A percentile compares a stretch with the other conserved stretches of the same genome.
Conservation (phyloP, 2,329 filamentous ascomycete genomes). For the Aurifilum marmelostoma region DNA sequence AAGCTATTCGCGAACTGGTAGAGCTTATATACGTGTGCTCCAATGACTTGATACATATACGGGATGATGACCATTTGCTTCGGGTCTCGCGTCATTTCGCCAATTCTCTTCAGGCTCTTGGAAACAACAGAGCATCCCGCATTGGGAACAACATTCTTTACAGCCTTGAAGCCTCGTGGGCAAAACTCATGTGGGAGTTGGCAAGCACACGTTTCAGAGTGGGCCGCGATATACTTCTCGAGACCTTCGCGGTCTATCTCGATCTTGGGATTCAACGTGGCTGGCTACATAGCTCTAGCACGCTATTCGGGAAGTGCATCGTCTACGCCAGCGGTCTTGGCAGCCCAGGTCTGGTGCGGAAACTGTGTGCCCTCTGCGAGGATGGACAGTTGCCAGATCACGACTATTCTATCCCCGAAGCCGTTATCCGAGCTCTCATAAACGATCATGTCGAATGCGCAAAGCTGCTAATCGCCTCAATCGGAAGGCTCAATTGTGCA, state of each 20-base stretch:
- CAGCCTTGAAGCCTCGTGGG: neutral
- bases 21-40: neutral
- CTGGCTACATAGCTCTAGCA: neutral
- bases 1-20: neutral
- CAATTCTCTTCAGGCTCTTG: neutral
- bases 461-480: neutral
- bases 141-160: neutral
- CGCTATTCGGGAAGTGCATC: neutral
- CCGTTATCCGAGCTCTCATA: neutral
- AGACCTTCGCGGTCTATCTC: neutral
- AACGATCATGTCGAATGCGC: neutral
- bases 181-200: neutral
- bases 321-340: neutral
- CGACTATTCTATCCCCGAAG: fast-evolving
- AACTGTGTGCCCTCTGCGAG: neutral
- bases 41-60: neutral
- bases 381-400: neutral
- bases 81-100: neutral
- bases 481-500: neutral
- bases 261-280: neutral
- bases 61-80: neutral
- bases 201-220: too few relatives aligned
- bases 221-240: too few relatives aligned
- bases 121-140: neutral
- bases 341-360: neutral